phyloP scores from a whole-genome alignment of 768 basidiomycete genomes.

The Boletus huronensis region DNA sequence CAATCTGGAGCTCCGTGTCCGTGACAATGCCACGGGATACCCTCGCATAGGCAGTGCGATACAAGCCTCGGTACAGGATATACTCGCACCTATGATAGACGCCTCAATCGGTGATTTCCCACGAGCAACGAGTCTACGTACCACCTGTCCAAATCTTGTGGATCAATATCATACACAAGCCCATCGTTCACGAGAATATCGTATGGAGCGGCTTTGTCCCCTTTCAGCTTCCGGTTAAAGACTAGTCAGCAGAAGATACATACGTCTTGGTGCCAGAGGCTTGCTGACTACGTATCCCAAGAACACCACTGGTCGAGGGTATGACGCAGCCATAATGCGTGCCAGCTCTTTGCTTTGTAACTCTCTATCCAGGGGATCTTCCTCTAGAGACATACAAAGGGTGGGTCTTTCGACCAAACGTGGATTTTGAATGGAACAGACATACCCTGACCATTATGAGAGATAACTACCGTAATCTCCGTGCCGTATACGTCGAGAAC shows the following conservation, averaged over 20 bases:
- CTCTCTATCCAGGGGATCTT: slow-evolving; percentile 85
- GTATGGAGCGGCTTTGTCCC: slow-evolving; percentile 63
- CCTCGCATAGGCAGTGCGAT: slow-evolving; percentile 78
- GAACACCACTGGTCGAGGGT: slow-evolving; percentile 74
- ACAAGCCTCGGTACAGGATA: slow-evolving; percentile 77
- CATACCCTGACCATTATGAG: slow-evolving; percentile 88
- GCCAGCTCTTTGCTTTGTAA: slow-evolving; percentile 80
- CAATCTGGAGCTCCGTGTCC: slow-evolving; percentile 88
- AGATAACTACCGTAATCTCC: slow-evolving; percentile 76
- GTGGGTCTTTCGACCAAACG: not conserved
- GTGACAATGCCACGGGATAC: slow-evolving; percentile 81
- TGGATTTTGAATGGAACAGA: not conserved
- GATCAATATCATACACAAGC: slow-evolving; percentile 73
- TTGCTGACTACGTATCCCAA: slow-evolving; percentile 78
- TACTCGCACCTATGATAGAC: slow-evolving; percentile 73
- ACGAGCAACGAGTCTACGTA: slow-evolving; percentile 25
- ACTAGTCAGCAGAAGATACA: slow-evolving; percentile 25
- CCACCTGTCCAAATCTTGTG: slow-evolving; percentile 70
- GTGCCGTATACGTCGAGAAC: slow-evolving; percentile 77
- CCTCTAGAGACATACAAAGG: slow-evolving; percentile 48
- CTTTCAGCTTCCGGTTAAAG: slow-evolving; percentile 8
- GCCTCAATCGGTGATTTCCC: not conserved
- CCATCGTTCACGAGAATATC: slow-evolving; percentile 76
- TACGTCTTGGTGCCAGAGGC: slow-evolving; percentile 61
- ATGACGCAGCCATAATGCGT: slow-evolving; percentile 66